phyloP scores from a whole-genome alignment of 805 yeast species.

The Cyberlindnera mrakii region DNA sequence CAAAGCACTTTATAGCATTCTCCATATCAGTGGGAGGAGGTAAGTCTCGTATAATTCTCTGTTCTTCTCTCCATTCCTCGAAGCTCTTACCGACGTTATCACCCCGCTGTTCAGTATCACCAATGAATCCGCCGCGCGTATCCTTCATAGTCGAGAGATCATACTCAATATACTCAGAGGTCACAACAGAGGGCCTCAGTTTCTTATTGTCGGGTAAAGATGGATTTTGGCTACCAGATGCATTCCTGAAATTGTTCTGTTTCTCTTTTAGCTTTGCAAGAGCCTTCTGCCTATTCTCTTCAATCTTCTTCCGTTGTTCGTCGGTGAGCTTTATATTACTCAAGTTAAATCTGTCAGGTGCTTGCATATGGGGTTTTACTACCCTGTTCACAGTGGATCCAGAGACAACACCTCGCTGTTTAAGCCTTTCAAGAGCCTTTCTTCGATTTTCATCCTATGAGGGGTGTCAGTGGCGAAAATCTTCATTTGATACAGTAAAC shows the following conservation, averaged over 20 bases:
- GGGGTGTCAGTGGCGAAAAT: neutral
- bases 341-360: slow-evolving; percentile 8
- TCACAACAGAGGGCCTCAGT: slow-evolving; percentile 42
- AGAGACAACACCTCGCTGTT: slow-evolving; percentile 33
- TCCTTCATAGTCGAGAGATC: slow-evolving; percentile 92
- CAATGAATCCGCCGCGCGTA: slow-evolving; percentile 65
- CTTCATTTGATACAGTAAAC: neutral
- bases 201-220: slow-evolving; percentile 6
- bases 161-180: slow-evolving; percentile 69
- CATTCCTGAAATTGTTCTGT: slow-evolving; percentile 33
- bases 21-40: slow-evolving; percentile 71
- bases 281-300: slow-evolving; percentile 49
- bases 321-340: slow-evolving; percentile 31
- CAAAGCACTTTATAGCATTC: slow-evolving; percentile 75
- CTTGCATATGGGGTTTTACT: slow-evolving; percentile 11
- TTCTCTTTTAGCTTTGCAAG: slow-evolving; percentile 34
- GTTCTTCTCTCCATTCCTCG: slow-evolving; percentile 45
- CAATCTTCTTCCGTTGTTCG: slow-evolving; percentile 45
- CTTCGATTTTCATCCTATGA: slow-evolving; percentile 57
- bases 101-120: slow-evolving; percentile 29
- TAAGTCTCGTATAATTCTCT: slow-evolving; percentile 41
- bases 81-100: slow-evolving; percentile 46
- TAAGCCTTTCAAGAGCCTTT: slow-evolving; percentile 53
- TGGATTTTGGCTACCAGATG: slow-evolving; percentile 22
- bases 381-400: slow-evolving; percentile 13